Base-by-base conservation (phyloP, 371 early-diverging fungal species). In the Mucor saturninus region DNA sequence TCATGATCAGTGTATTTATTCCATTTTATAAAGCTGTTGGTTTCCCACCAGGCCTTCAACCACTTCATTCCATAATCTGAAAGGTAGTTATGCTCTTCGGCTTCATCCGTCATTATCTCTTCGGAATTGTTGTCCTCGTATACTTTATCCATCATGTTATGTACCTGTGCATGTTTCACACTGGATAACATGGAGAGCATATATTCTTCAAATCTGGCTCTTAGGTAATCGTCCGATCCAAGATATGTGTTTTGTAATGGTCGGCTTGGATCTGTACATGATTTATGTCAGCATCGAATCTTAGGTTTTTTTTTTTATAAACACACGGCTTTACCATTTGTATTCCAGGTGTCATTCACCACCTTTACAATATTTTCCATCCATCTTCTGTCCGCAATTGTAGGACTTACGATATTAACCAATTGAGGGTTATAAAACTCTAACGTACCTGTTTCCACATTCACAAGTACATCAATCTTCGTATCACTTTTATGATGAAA, bases 151-250 rank as follows among this genome's bases (percentile, higher is more conserved):
- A 83, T 61, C 6, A 72, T 31, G 46, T 76, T 69, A 13, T 80
- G 73, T 38, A 72, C 76, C 50, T 86, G 84, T 2, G 86, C 83
- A 65, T 85, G 79, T 56, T 89, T 89, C 42, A 89, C 83, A 21
- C 90, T 89, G 1, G 89, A 86, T 45, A 93, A 71, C 14, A 93
- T 60, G 0, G 90, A 83, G 40, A 88, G 62, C 5, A 92, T 73
- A 61, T 94, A 94, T 56, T 82, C 79, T 72, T 94, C 93, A 63
- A 94, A 92, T 43, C 88, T 83, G 10, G 88, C 79, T 32, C 94
- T 83, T 26, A 94, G 77, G 61, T 91, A 89, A 54, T 92, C 92
- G 56, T 94, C 93, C n/a, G 89, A 87, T 30, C 92, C 94, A 35
- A 83, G 80, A 57, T 86, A 92, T 26, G 79, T 77, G 46, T 82